Evolutionary conservation across 768 basidiomycete genomes (phyloP), one percentile per base, ranked within the genome.

Genomic region (Psilocybe subaeruginosa): DNA sequence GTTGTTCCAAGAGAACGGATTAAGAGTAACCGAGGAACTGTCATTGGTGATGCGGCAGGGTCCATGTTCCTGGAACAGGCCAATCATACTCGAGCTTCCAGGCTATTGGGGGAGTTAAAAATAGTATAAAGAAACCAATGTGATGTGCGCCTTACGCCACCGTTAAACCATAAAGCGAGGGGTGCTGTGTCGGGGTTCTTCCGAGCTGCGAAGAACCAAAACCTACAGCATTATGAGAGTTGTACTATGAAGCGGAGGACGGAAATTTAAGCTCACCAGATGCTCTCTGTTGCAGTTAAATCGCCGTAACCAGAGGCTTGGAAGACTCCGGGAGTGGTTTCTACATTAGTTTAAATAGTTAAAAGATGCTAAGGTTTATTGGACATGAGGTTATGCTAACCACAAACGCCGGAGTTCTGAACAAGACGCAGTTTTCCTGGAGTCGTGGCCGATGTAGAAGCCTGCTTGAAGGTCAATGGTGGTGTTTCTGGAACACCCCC

Each of bases 61-160:
- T 3, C 92, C 92, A 65, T 81, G 75, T 71, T 91, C 91, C 81
- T 90, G 89, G 62, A 92, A 80, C 11, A 92, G 77, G 3, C 89
- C 91, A 1, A 88, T 76, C 75, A 83, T 83, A 43, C 82, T 82
- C 3, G 83, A 83, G 66, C 79, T 80, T 33, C 84, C 85, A 17
- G 85, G 85, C 81, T 83, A 61, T 16, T 43, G n/a, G 7, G 5
- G 23, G 43, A 23, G 8, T 39, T 54, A 37, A 8, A 29, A 27
- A 11, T 19, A 33, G 11, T 14, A 41, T 8, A 5, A 37, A 27
- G 29, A 14, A 54, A 5, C 17, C 37, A 33, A 30, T 23, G 17
- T 19, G 1, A 23, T 12, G 45, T 23, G 62, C 5, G 39, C 74
- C 81, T 23, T 70, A 82, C 80, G 51, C 86, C 81, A 69, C 87